Base-by-base conservation (phyloP, 257 asterid genomes). In the Penstemon newberryi region DNA sequence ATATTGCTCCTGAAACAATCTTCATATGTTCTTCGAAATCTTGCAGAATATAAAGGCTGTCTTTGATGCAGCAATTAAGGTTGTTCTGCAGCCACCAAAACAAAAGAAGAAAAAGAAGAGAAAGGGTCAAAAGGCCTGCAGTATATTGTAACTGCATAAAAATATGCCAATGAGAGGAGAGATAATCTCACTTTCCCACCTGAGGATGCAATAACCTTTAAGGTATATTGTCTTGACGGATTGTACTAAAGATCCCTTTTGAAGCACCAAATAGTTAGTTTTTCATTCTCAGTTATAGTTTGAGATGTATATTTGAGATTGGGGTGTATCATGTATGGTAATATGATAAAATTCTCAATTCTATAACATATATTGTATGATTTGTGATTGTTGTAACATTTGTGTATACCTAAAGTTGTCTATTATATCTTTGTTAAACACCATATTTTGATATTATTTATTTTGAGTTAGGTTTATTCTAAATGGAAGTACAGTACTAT, bases 11-110 rank as follows among this genome's bases (percentile, higher is more conserved):
- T 42, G 38, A 46, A 54, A 12, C 33, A 56, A 50, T 42, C 42
- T 56, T 69, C 66, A 70, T 40, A 50, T 49, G 5, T 38, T 10
- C 40, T 39, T 42, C 50, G 36, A 41, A 65, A 65, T 61, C 39
- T 56, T 79, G 81, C 86, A 84, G 86, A 84, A 84, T 64, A 82
- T 83, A 79, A 83, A 83, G 74, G 86, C 74, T 4, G 84, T 83
- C 18, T 83, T 83, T 47, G 89, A 84, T 79, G 85, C 82, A 36
- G 85, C 89, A 7, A 81, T 84, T 41, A 84, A 84, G 75, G 82
- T 79, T 57, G 86, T 84, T 79, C 77, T 84, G 68, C 89, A 81
- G 80, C 86, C 83, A 40, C 84, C 89, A 2, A 81, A 77, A 79
- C 85, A 77, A 59, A 75, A 63, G 77, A 84, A 79, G 85, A 79